A percentile compares a stretch with the other conserved stretches of the same genome.
Conservation (phyloP, 768 basidiomycete genomes). For the Rhizopogon rudus region DNA sequence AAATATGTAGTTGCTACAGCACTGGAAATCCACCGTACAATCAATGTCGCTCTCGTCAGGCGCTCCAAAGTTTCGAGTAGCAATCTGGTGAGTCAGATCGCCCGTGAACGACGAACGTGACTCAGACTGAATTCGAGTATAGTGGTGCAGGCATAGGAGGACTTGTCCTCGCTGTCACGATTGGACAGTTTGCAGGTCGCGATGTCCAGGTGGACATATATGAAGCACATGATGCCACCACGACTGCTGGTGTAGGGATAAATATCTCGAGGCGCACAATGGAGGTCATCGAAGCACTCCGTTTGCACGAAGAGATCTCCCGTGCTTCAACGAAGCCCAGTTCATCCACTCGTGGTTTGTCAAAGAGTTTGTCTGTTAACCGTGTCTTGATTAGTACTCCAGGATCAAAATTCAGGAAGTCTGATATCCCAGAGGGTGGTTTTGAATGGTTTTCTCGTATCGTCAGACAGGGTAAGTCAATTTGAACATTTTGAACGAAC, state of each 20-base stretch:
- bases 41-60: neutral
- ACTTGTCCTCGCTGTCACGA: constrained; percentile 31
- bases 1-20: neutral
- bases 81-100: constrained; percentile 6
- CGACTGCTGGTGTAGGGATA: constrained; percentile 37
- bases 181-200: constrained; percentile 21
- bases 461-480: constrained; percentile 14
- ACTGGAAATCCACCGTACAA: neutral
- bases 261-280: constrained; percentile 43
- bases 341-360: constrained; percentile 9
- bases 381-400: neutral
- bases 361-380: no score
- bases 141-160: neutral
- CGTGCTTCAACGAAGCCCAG: constrained; percentile 9
- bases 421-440: no score
- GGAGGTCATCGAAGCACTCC: constrained; percentile 39
- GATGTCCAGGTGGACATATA: constrained; percentile 39
- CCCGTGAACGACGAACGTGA: neutral
- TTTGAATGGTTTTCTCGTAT: constrained; percentile 4
- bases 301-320: constrained; percentile 32
- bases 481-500: constrained; percentile 1
- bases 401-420: constrained; percentile 1
- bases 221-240: constrained; percentile 39
- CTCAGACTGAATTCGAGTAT: neutral
- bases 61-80: neutral